phyloP scores from a whole-genome alignment of 1,284 basidiomycete genomes.

The Coniophora puteana region DNA sequence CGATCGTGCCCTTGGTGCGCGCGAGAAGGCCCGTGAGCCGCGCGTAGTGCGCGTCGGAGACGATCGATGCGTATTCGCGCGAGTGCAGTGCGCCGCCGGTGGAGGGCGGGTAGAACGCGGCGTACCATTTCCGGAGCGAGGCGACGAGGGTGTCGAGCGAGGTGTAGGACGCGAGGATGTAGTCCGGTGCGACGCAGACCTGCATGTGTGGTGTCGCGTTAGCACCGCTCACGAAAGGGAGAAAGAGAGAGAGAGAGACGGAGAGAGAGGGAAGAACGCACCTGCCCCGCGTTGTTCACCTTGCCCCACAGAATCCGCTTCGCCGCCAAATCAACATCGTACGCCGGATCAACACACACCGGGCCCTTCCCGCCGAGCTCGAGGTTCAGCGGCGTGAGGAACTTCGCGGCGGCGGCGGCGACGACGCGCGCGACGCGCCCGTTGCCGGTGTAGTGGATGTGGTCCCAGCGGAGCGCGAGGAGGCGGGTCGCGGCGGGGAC shows the following conservation, averaged over 20 bases:
- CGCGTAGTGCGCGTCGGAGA: slow-evolving; percentile 45
- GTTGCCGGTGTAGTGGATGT: slow-evolving; percentile 37
- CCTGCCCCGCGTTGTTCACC: slow-evolving; percentile 49
- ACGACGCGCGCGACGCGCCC: slow-evolving; percentile 45
- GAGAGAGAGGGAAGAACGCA: slow-evolving; percentile 30
- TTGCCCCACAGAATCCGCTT: slow-evolving; percentile 53
- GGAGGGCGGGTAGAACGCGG: slow-evolving; percentile 31
- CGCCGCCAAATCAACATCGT: slow-evolving; percentile 36
- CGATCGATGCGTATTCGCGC: slow-evolving; percentile 39
- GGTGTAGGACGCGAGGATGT: slow-evolving; percentile 47
- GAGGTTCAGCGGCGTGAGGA: slow-evolving; percentile 51
- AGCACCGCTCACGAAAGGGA: not conserved
- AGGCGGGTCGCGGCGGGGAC: slow-evolving; percentile 63
- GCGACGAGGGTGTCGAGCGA: slow-evolving; percentile 44
- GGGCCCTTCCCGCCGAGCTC: slow-evolving; percentile 41
- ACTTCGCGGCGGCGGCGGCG: slow-evolving; percentile 50
- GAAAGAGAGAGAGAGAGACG: slow-evolving; percentile 18
- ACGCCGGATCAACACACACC: slow-evolving; percentile 47
- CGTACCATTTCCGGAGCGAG: slow-evolving; percentile 36
- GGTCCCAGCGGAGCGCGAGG: slow-evolving; percentile 53
- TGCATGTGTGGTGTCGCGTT: slow-evolving; percentile 13
- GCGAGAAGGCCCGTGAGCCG: slow-evolving; percentile 46
- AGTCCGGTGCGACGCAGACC: slow-evolving; percentile 64
- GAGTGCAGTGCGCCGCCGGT: slow-evolving; percentile 31
- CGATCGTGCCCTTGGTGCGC: slow-evolving; percentile 46